Evolutionary conservation across 768 basidiomycete genomes (phyloP).

Genomic region (Termitomyces sp.): DNA sequence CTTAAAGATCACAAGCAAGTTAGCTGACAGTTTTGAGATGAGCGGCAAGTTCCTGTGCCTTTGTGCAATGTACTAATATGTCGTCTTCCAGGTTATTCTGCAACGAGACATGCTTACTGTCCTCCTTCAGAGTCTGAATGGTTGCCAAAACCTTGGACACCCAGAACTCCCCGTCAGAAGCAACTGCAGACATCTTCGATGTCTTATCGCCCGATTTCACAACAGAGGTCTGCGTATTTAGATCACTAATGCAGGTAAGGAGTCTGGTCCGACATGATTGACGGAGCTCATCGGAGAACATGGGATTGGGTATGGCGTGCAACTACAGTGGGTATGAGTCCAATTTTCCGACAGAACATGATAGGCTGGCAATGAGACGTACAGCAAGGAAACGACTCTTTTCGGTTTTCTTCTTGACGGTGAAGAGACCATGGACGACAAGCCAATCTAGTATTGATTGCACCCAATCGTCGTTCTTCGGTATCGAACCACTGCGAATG

Average conservation of each 20-base stretch:
- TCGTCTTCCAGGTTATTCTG: slow-evolving; percentile 53
- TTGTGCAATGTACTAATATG: slow-evolving; percentile 36
- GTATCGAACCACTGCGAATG: slow-evolving; percentile 72
- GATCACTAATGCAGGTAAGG: slow-evolving; percentile 66
- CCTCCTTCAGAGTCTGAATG: slow-evolving; percentile 52
- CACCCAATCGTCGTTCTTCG: slow-evolving; percentile 78
- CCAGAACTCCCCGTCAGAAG: slow-evolving; percentile 79
- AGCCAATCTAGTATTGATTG: slow-evolving; percentile 76
- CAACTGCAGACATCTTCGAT: slow-evolving; percentile 50
- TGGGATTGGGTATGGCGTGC: slow-evolving; percentile 53
- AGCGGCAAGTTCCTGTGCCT: slow-evolving; percentile 34
- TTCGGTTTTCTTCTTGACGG: slow-evolving; percentile 64
- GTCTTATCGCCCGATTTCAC: slow-evolving; percentile 51
- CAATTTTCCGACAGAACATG: neutral
- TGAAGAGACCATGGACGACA: slow-evolving; percentile 74
- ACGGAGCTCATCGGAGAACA: slow-evolving; percentile 69
- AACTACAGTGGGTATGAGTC: slow-evolving; percentile 36
- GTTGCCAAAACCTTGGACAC: slow-evolving; percentile 56
- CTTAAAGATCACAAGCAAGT: neutral
- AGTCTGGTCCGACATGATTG: slow-evolving; percentile 63
- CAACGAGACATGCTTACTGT: slow-evolving; percentile 59
- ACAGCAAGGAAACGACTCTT: slow-evolving; percentile 59
- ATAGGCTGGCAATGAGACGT: slow-evolving; percentile 20
- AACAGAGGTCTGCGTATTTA: slow-evolving; percentile 50
- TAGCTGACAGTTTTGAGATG: slow-evolving; percentile 40